These are phyloP conservation scores for Blastobotrys proliferans DNA, from an alignment of 1,139 yeast genomes.

Conservation along the genomic window DNA sequence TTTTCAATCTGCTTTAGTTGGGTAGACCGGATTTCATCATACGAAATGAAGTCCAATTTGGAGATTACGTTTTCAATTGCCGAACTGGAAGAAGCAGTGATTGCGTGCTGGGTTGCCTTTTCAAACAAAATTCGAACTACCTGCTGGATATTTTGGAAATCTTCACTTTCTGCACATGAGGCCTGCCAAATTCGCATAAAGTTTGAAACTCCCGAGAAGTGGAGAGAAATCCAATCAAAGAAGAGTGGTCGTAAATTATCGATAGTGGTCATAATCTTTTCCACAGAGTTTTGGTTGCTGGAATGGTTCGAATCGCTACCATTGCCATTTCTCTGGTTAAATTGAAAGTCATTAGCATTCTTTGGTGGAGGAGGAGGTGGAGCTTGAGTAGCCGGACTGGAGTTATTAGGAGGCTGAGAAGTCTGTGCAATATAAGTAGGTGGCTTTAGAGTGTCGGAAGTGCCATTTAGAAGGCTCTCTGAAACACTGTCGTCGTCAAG, in stretches of 20 bases:
- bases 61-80: slow-evolving; percentile 23
- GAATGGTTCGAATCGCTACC: neutral
- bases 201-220: slow-evolving; percentile 52
- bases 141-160: slow-evolving; percentile 47
- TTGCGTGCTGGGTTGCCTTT: slow-evolving; percentile 32
- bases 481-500: slow-evolving; percentile 13
- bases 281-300: slow-evolving; percentile 12
- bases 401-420: neutral
- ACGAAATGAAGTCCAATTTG: slow-evolving; percentile 41
- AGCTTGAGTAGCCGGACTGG: slow-evolving; percentile 5
- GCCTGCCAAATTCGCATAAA: slow-evolving; percentile 66
- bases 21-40: slow-evolving; percentile 49
- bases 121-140: slow-evolving; percentile 37
- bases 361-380: neutral
- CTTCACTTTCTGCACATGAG: slow-evolving; percentile 53
- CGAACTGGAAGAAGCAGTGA: slow-evolving; percentile 20
- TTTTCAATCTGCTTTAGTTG: slow-evolving; percentile 50
- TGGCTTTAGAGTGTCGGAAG: slow-evolving; percentile 24
- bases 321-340: too few species aligned
- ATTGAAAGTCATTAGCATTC: too few species aligned
- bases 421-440: slow-evolving; percentile 19
- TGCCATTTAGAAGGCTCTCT: slow-evolving; percentile 18
- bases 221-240: slow-evolving; percentile 54
- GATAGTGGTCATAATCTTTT: slow-evolving; percentile 18
- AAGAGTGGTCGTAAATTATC: slow-evolving; percentile 42